Evolutionary conservation across 2,329 filamentous ascomycete species (phyloP), one percentile per base, ranked within the genome.

Genomic region (Aureobasidium musti): DNA sequence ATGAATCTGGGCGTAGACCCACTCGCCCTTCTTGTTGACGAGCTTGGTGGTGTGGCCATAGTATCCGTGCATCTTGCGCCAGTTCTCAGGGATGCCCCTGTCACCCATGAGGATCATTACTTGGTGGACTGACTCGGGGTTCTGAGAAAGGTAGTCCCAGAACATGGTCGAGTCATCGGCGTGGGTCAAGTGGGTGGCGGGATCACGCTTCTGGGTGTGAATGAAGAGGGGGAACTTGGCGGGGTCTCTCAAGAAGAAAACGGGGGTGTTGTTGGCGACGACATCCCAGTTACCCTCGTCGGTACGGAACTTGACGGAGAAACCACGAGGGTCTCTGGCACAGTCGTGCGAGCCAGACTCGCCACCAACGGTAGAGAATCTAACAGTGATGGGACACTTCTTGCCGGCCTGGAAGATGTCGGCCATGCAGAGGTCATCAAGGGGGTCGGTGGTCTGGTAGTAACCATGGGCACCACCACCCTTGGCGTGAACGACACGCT

Each of bases 281-380:
- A 88, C 82, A 72, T 91, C 88, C 83, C 85, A 89, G 71, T 91
- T 91, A n/a, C 89, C 89, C 71, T 91, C 86, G 21, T 88, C 85
- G 0, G 89, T 91, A 43, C 87, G 83, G 78, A 92, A 89, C 78
- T 91, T 92, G 69, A 90, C 81, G 1, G 88, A 83, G 72, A 92
- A 91, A 0, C 90, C 90, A 72, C 89, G 82, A 11, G 89, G 89
- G 70, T 92, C 89, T 67, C 90, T 86, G 37, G 88, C 89, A 70
- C 85, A 87, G 72, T 92, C 89, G 67, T 89, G 83, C 4, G 87
- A 90, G 7, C 89, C 89, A 67, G 86, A 86, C 76, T 91, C 89
- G 68, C 89, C 89, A 74, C 89, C 89, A 5, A 92, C 89, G 1
- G 90, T 92, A 0, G 89, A 91, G 77, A 92, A 91, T 4, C 90